phyloP scores from a whole-genome alignment of 1,139 yeast species.

The Saccharomyces hybrid region DNA sequence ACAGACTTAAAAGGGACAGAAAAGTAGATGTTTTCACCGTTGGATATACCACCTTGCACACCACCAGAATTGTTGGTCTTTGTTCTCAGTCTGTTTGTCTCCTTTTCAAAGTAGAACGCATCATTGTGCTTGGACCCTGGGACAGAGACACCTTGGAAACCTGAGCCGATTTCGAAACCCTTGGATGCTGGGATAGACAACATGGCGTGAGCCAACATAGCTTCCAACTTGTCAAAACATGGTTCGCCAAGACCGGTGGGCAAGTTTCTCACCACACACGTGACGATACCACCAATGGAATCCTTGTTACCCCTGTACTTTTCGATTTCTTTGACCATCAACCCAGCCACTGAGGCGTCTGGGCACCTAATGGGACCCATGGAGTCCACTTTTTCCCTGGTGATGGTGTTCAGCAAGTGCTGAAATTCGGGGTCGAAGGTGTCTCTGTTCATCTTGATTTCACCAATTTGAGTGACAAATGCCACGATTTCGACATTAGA shows the following conservation, averaged over 20 bases:
- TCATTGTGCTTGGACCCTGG: conserved; percentile 96
- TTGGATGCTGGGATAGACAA: conserved; percentile 94
- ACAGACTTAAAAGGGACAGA: conserved; percentile 97
- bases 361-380: conserved; percentile 94
- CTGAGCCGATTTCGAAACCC: conserved; percentile 96
- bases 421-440: conserved; percentile 60
- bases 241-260: conserved; percentile 98
- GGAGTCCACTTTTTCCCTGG: conserved; percentile 82
- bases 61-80: conserved; percentile 93
- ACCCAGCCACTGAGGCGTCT: conserved; percentile 58
- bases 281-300: conserved; percentile 95
- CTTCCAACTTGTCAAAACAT: conserved; percentile 93
- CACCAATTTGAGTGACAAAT: conserved; percentile 87
- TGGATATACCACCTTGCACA: conserved; percentile 94
- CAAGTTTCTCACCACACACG: conserved; percentile 90
- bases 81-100: conserved; percentile 61
- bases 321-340: conserved; percentile 84
- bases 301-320: conserved; percentile 80
- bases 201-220: conserved; percentile 94
- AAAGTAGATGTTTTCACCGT: conserved; percentile 92
- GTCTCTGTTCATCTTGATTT: conserved; percentile 65
- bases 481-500: conserved; percentile 92
- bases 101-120: conserved; percentile 57
- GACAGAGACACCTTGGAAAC: conserved; percentile 82
- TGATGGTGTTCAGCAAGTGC: conserved; percentile 59